Conservation (phyloP, 805 yeast species). For the Candida dajiaensis region DNA sequence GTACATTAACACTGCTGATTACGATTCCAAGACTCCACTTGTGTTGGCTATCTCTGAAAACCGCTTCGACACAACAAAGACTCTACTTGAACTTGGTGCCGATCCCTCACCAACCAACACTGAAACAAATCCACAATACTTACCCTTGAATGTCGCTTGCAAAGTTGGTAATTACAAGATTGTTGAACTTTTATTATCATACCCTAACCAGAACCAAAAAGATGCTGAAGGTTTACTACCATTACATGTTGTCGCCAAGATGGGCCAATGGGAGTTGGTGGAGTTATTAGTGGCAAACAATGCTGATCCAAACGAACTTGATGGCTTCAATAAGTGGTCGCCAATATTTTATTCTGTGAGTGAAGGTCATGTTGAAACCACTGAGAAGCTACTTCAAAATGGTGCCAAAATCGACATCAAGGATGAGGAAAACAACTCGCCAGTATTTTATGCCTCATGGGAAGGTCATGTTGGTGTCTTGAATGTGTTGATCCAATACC, state of each 20-base stretch:
- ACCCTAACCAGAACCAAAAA: constrained; percentile 35
- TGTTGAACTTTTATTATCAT: constrained; percentile 39
- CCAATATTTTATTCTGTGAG: constrained; percentile 87
- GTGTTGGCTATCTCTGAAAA: constrained; percentile 70
- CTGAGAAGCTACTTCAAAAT: constrained; percentile 59
- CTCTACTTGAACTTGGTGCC: constrained; percentile 42
- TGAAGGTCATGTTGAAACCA: constrained; percentile 72
- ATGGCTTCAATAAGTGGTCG: constrained; percentile 88
- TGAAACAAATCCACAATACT: constrained; percentile 54
- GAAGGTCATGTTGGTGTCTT: constrained; percentile 88
- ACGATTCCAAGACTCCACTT: constrained; percentile 77
- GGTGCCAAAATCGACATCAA: constrained; percentile 65
- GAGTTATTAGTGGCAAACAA: constrained; percentile 65
- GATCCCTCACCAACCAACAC: constrained; percentile 42
- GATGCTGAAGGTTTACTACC: constrained; percentile 89
- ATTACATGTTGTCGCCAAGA: constrained; percentile 80
- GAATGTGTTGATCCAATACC: constrained; percentile 50
- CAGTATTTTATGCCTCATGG: constrained; percentile 86
- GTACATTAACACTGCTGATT: constrained; percentile 44
- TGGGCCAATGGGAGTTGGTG: constrained; percentile 69
- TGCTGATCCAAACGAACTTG: constrained; percentile 70
- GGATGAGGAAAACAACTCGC: constrained; percentile 78
- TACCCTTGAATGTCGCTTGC: constrained; percentile 84
- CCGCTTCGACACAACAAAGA: constrained; percentile 47
- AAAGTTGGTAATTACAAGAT: constrained; percentile 71